Evolutionary conservation across 495 filamentous ascomycete species (phyloP).

Genomic region (Hyaloscypha variabilis): DNA sequence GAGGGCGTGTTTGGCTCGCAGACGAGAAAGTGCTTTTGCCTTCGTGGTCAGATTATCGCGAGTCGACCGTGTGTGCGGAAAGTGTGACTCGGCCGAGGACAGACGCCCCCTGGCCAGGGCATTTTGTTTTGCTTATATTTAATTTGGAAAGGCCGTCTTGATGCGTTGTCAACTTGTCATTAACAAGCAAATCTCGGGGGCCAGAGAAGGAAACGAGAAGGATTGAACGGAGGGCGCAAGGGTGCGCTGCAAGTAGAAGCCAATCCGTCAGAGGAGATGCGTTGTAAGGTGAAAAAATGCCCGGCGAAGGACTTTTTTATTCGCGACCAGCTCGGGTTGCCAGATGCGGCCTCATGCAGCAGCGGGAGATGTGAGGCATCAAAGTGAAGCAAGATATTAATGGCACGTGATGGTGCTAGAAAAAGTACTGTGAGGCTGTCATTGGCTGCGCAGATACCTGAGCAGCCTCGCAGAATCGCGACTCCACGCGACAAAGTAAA

Average conservation of each 20-base stretch:
- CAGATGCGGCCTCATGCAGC: not conserved
- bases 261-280: not conserved
- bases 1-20: not conserved
- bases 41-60: conserved; percentile 1
- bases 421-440: not conserved
- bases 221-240: not conserved
- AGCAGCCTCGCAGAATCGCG: not conserved
- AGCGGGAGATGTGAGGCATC: not conserved
- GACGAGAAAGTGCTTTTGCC: not conserved
- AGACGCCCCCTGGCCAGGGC: not conserved
- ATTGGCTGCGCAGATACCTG: not conserved
- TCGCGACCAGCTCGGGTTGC: not conserved
- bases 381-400: not conserved
- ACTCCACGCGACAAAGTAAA: conserved; percentile 13
- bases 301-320: not conserved
- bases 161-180: conserved; percentile 27
- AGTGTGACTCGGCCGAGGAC: conserved; percentile 2
- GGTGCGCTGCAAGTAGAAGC: not conserved
- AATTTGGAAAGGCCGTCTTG: conserved; percentile 3
- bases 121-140: not conserved
- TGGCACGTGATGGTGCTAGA: not conserved
- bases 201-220: not conserved
- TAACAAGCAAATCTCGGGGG: conserved; percentile 17
- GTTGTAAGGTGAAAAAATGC: not conserved
- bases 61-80: not conserved